Conservation (phyloP, 495 filamentous ascomycete genomes). For the Melanomma pulvis-pyrius region DNA sequence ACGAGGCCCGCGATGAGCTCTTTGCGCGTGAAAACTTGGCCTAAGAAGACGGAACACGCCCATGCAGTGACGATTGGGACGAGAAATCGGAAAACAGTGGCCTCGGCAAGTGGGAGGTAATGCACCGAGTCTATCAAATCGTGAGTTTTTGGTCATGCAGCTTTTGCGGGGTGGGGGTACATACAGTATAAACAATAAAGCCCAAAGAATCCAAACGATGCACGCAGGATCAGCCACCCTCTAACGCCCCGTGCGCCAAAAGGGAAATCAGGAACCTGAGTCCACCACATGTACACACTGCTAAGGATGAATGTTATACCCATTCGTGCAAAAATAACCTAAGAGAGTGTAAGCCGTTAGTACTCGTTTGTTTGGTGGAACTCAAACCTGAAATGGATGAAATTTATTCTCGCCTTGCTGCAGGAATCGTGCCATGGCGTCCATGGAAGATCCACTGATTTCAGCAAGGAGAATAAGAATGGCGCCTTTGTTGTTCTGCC, state of each 20-base stretch:
- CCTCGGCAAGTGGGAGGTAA: slow-evolving; percentile 3
- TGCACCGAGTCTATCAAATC: not conserved
- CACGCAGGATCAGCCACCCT: slow-evolving; percentile 6
- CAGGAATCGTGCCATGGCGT: not conserved
- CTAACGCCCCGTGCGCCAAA: not conserved
- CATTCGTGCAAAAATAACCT: slow-evolving; percentile 10
- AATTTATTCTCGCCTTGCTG: slow-evolving; percentile 5
- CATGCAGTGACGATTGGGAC: slow-evolving; percentile 13
- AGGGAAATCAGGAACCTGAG: slow-evolving; percentile 9
- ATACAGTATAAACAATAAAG: slow-evolving; percentile 13
- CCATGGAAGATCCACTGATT: not conserved
- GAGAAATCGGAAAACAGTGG: slow-evolving; percentile 17
- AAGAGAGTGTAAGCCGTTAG: not conserved
- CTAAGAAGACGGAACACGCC: slow-evolving; percentile 4
- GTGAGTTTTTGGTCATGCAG: too few species aligned
- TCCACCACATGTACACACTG: slow-evolving; percentile 8
- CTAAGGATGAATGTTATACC: not conserved
- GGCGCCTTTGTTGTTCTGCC: not conserved
- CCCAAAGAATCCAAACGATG: slow-evolving; percentile 1
- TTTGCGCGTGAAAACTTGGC: not conserved
- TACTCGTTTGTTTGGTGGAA: not conserved
- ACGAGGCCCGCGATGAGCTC: slow-evolving; percentile 4
- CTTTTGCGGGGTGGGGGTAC: not conserved
- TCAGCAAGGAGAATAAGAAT: not conserved
- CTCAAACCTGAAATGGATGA: not conserved